Evolutionary conservation across 345 rosid genomes (phyloP).

Genomic region (Noccaea caerulescens): DNA sequence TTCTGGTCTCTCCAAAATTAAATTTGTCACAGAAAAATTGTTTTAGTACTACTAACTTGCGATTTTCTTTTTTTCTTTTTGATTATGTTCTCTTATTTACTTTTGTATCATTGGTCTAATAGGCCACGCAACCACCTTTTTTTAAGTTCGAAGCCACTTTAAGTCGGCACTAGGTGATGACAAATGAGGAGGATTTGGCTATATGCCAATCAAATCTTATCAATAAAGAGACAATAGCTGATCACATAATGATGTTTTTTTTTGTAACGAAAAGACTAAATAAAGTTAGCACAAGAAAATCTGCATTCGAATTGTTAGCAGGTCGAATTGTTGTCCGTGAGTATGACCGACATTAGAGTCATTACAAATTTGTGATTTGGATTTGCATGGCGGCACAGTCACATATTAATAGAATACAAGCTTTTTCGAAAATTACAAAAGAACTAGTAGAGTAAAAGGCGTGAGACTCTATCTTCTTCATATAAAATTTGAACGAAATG

Average conservation of each 20-base stretch:
- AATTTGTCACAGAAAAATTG: too few species aligned
- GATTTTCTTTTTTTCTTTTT: too few species aligned
- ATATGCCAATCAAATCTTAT: not conserved
- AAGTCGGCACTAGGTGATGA: too few species aligned
- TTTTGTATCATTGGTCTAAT: too few species aligned
- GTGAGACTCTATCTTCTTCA: not conserved
- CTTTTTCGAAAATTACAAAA: not conserved
- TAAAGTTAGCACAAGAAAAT: not conserved
- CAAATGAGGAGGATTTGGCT: too few species aligned
- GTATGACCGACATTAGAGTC: constrained; percentile 25
- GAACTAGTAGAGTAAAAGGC: not conserved
- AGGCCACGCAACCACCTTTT: too few species aligned
- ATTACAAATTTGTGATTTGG: constrained; percentile 14
- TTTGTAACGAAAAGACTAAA: too few species aligned
- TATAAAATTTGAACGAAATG: not conserved
- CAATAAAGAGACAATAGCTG: not conserved
- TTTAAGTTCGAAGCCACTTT: too few species aligned
- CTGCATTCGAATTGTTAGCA: constrained; percentile 1
- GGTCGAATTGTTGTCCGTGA: constrained; percentile 16
- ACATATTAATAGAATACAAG: not conserved
- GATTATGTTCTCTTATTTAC: too few species aligned
- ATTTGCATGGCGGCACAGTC: constrained; percentile 23
- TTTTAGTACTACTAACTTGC: too few species aligned
- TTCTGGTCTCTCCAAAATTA: not conserved
- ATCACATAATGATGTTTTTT: not conserved